Evolutionary conservation across 2,329 filamentous ascomycete genomes (phyloP).

Genomic region (Knufia fluminis): DNA sequence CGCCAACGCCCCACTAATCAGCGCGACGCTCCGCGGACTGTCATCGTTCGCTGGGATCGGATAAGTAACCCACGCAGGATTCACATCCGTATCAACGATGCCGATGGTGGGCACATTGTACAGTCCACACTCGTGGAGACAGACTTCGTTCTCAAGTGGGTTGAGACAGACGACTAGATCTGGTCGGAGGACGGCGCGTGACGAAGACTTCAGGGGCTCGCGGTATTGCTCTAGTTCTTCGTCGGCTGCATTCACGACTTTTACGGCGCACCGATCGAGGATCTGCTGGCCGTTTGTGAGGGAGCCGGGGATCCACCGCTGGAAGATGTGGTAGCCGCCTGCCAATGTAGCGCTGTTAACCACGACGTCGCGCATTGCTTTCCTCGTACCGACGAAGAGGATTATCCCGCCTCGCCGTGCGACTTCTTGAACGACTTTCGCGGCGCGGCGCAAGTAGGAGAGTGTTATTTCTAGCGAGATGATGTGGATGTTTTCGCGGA

Average conservation of each 20-base stretch:
- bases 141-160: constrained; percentile 79
- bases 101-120: constrained; percentile 90
- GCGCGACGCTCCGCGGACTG: constrained; percentile 70
- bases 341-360: constrained; percentile 71
- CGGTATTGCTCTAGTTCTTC: constrained; percentile 55
- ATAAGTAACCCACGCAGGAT: constrained; percentile 92
- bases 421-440: constrained; percentile 84
- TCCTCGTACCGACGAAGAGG: constrained; percentile 80
- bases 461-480: constrained; percentile 85
- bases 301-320: constrained; percentile 81
- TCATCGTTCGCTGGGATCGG: constrained; percentile 96
- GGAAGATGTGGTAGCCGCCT: constrained; percentile 77
- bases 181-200: constrained; percentile 62
- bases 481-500: constrained; percentile 81
- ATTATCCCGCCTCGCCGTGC: constrained; percentile 73
- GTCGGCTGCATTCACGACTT: constrained; percentile 71
- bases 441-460: constrained; percentile 80
- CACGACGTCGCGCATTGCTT: constrained; percentile 70
- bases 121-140: constrained; percentile 83
- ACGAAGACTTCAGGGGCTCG: constrained; percentile 44
- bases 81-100: constrained; percentile 84
- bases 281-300: constrained; percentile 93
- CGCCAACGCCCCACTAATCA: constrained; percentile 79
- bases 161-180: constrained; percentile 91
- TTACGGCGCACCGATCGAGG: constrained; percentile 57